Evolutionary conservation across 208 protist species (phyloP).

Genomic region (Leishmania tropica): DNA sequence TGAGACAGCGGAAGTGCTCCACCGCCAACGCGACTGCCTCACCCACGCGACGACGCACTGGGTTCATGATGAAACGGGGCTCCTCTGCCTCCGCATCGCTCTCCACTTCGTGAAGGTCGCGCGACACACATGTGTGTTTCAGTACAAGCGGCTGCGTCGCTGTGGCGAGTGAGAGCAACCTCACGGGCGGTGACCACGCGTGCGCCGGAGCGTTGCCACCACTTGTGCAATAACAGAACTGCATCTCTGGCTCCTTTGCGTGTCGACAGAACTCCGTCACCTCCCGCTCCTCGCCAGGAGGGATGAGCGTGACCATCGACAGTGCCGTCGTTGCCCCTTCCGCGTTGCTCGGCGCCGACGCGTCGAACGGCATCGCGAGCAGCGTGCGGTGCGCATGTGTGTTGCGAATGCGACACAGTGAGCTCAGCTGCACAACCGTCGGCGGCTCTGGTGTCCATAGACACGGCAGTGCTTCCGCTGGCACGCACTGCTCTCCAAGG

Average conservation of each 20-base stretch:
- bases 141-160: slow-evolving; percentile 37
- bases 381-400: slow-evolving; percentile 13
- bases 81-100: background rate
- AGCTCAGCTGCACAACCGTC: slow-evolving; percentile 11
- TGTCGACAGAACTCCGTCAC: slow-evolving; percentile 13
- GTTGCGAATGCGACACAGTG: slow-evolving; percentile 26
- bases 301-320: slow-evolving; percentile 15
- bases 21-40: background rate
- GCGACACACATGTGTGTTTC: slow-evolving; percentile 32
- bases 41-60: background rate
- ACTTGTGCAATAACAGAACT: slow-evolving; percentile 26
- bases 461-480: background rate
- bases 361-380: slow-evolving; percentile 9
- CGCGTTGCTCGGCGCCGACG: background rate
- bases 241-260: slow-evolving; percentile 31
- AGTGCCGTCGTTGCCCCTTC: slow-evolving; percentile 10
- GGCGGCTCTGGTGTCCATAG: slow-evolving; percentile 16
- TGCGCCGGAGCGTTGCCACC: slow-evolving; percentile 7
- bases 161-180: slow-evolving; percentile 41
- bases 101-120: no score
- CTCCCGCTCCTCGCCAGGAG: slow-evolving; percentile 15
- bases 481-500: background rate
- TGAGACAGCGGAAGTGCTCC: slow-evolving; percentile 17
- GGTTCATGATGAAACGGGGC: background rate
- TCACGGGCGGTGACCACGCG: slow-evolving; percentile 48